Evolutionary conservation across 1,284 basidiomycete species (phyloP).

Genomic region (Moesziomyces sp.): DNA sequence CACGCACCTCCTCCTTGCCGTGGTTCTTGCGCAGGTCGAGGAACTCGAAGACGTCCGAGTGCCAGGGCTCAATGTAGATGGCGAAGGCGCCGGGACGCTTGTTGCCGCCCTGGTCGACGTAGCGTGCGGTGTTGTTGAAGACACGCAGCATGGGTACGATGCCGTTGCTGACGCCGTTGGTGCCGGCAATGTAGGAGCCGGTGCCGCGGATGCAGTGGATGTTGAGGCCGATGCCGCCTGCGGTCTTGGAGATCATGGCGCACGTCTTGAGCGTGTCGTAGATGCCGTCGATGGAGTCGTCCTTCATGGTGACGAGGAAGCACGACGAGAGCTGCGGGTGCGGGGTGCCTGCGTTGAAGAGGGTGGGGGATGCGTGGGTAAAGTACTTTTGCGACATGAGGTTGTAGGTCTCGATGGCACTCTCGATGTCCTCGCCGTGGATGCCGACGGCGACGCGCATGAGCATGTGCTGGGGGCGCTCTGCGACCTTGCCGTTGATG

Average conservation of each 20-base stretch:
- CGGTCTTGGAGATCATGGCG: conserved; percentile 99
- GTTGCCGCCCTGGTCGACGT: conserved; percentile 99
- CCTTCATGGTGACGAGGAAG: conserved; percentile 98
- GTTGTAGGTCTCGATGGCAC: conserved; percentile 82
- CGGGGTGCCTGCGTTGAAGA: conserved; percentile 98
- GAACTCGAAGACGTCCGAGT: conserved; percentile 97
- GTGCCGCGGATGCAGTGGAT: conserved; percentile 98
- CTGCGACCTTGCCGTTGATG: conserved; percentile 92
- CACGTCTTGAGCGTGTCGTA: conserved; percentile 98
- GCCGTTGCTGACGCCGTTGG: conserved; percentile 97
- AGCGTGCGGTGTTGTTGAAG: conserved; percentile 97
- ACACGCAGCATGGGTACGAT: conserved; percentile 99
- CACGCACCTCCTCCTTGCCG: conserved; percentile 97
- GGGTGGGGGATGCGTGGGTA: conserved; percentile 96
- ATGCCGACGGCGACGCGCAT: conserved; percentile 99
- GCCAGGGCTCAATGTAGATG: conserved; percentile 97
- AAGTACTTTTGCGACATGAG: conserved; percentile 90
- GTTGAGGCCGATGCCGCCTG: conserved; percentile 94
- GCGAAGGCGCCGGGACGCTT: conserved; percentile 99
- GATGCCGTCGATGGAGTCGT: conserved; percentile 98
- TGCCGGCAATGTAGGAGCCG: conserved; percentile 86
- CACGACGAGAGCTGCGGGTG: conserved; percentile 94
- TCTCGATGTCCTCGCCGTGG: conserved; percentile 88
- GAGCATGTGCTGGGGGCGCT: conserved; percentile 98
- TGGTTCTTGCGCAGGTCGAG: conserved; percentile 98